Percentiles rank a stretch among this genome's conserved stretches.
Conservation (phyloP, 2,329 filamentous ascomycete genomes). For the Blumeria graminis region DNA sequence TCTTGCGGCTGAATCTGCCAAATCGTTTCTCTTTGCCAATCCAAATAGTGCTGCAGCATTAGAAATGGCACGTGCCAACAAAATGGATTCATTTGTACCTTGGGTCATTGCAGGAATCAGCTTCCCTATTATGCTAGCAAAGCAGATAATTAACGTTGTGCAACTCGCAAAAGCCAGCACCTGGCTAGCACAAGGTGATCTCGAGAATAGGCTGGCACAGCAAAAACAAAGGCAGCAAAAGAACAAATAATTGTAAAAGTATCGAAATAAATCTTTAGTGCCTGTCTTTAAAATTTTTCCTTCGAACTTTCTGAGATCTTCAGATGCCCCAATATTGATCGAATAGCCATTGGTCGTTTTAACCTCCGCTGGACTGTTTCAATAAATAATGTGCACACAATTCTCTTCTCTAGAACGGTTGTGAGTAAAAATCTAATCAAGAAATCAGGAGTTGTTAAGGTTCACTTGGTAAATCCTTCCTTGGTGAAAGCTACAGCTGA, state of each 20-base stretch:
- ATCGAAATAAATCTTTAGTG: too few species aligned
- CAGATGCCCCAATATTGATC: too few species aligned
- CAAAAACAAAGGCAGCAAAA: constrained; percentile 27
- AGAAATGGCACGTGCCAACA: constrained; percentile 82
- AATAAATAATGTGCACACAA: too few species aligned
- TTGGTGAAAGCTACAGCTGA: too few species aligned
- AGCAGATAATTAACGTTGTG: constrained; percentile 84
- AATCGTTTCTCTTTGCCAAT: constrained; percentile 53
- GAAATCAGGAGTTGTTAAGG: too few species aligned
- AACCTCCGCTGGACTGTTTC: too few species aligned
- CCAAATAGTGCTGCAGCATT: constrained; percentile 83
- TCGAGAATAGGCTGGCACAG: constrained; percentile 31
- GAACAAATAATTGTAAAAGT: constrained; percentile 6
- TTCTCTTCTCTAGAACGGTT: too few species aligned
- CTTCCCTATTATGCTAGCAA: constrained; percentile 67
- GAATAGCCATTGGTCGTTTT: too few species aligned
- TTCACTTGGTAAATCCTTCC: too few species aligned
- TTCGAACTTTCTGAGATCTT: too few species aligned
- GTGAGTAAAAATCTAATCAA: too few species aligned
- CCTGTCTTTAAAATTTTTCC: too few species aligned
- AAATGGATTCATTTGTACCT: constrained; percentile 53
- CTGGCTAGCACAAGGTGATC: constrained; percentile 83
- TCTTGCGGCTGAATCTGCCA: constrained; percentile 40
- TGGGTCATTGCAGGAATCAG: constrained; percentile 65
- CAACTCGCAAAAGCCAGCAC: constrained; percentile 83